Conservation (phyloP, 139 green algal genomes). For the Yamagishiella unicocca region DNA sequence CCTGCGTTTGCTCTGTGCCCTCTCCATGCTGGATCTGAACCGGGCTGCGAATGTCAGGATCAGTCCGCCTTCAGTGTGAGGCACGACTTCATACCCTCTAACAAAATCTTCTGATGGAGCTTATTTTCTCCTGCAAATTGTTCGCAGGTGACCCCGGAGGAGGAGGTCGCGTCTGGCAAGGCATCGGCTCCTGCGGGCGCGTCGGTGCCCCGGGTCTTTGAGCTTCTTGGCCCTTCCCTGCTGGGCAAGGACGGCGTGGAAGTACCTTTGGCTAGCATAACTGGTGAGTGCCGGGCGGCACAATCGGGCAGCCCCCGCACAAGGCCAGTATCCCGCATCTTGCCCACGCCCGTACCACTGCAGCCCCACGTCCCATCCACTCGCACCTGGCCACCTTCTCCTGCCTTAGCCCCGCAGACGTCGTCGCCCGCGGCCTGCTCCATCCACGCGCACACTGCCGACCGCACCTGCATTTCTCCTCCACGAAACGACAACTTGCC, state of each 20-base stretch:
- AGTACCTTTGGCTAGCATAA: constrained; percentile 25
- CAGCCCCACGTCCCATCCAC: too few species aligned
- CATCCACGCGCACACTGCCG: too few species aligned
- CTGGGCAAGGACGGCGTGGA: background rate
- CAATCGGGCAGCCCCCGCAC: too few species aligned
- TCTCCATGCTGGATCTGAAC: background rate
- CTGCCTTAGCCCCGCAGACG: too few species aligned
- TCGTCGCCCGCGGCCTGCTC: too few species aligned
- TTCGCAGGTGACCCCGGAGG: constrained; percentile 27
- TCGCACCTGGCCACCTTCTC: too few species aligned
- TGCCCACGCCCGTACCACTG: too few species aligned
- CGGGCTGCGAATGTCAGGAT: background rate
- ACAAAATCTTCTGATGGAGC: too few species aligned
- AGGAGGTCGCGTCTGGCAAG: background rate
- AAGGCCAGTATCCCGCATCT: too few species aligned
- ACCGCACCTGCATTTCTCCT: too few species aligned
- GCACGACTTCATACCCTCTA: background rate
- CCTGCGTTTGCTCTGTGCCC: background rate
- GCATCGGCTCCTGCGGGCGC: background rate
- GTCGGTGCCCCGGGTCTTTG: background rate
- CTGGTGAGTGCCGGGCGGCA: background rate
- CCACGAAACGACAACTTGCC: too few species aligned
- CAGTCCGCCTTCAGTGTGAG: background rate
- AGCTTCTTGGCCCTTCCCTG: background rate
- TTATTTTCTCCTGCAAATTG: background rate